Evolutionary conservation across 768 basidiomycete species (phyloP).

Genomic region (Kwoniella pini): DNA sequence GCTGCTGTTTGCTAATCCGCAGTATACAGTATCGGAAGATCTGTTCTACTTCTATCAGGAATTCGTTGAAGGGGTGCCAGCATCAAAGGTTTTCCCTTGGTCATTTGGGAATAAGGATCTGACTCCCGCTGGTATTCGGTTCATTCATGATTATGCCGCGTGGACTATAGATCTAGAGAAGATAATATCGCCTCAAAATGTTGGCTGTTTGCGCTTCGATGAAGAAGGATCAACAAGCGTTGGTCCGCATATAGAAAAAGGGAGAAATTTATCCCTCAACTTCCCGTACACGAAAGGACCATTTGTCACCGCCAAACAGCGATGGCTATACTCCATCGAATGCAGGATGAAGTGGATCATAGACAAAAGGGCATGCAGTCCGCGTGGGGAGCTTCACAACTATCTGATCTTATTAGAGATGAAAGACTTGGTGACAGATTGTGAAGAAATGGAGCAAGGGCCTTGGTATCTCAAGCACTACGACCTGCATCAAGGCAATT

Average conservation of each 20-base stretch:
- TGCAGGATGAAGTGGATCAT: not conserved
- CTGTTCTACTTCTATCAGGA: conserved; percentile 12
- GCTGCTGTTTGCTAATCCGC: no score
- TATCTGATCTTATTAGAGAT: conserved; percentile 19
- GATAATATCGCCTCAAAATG: conserved; percentile 5
- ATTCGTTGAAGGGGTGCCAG: not conserved
- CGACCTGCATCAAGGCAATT: conserved; percentile 45
- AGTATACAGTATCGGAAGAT: not conserved
- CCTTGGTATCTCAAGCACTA: conserved; percentile 36
- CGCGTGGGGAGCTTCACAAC: not conserved
- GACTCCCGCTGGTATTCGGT: not conserved
- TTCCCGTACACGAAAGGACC: not conserved
- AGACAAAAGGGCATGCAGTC: not conserved
- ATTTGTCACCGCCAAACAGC: conserved; percentile 5
- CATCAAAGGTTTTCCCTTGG: not conserved
- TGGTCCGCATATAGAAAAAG: not conserved
- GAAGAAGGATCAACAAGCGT: not conserved
- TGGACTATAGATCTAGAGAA: conserved; percentile 10
- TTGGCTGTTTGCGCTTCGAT: conserved; percentile 1
- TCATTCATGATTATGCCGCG: conserved; percentile 2
- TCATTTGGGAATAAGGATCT: not conserved
- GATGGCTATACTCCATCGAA: conserved; percentile 14
- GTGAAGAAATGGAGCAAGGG: conserved; percentile 11
- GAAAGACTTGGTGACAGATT: conserved; percentile 2
- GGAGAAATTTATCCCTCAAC: not conserved